Base-by-base conservation (phyloP, 176 grass and related monocot genomes). In the Oryza brachyantha region DNA sequence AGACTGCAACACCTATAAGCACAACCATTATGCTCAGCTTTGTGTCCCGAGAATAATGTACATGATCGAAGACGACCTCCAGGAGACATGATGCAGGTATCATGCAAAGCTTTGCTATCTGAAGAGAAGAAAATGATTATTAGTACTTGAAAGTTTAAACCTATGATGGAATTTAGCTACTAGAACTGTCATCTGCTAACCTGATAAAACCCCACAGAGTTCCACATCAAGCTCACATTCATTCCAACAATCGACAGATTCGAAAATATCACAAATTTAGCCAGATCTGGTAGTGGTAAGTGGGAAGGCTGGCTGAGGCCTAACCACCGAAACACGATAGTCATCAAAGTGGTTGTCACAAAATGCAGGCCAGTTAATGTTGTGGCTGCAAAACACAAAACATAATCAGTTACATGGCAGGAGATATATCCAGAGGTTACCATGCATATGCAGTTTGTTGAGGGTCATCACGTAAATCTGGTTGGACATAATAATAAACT, bases 31-130 rank as follows among this genome's bases (percentile, higher is more conserved):
- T 98, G 86, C 95, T 98, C 64, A 98, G 77, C 66, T 94, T 98
- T 62, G 95, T 98, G 69, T 89, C 80, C 72, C 70, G 66, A 8
- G 92, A 94, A 59, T 98, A 98, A 68, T 82, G 92, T 13, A 98
- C 87, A 41, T 90, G 90, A 73, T 98, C 95, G 39, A 98, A 98
- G 52, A 89, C 84, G 78, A 94, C 89, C 72, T 94, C 95, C 50
- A 98, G 85, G 88, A 98, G 92, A 73, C 95, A 98, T 78, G 92
- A 98, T n/a, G 89, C 95, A 34, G 95, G 95, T 86, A 98, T 98
- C 92, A 94, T 98, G 75, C 92, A 92, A 38, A 98, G 70, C 77
- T 98, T 98, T 55, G 95, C 89, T 78, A 98, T 94, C 95, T 98
- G 87, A 60, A 76, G 46, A 38, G 36, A 57, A 57, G 1, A 75